Percentiles rank a stretch among this genome's conserved stretches.
Conservation (phyloP, 257 asterid genomes). For the Nicotiana benthamiana region DNA sequence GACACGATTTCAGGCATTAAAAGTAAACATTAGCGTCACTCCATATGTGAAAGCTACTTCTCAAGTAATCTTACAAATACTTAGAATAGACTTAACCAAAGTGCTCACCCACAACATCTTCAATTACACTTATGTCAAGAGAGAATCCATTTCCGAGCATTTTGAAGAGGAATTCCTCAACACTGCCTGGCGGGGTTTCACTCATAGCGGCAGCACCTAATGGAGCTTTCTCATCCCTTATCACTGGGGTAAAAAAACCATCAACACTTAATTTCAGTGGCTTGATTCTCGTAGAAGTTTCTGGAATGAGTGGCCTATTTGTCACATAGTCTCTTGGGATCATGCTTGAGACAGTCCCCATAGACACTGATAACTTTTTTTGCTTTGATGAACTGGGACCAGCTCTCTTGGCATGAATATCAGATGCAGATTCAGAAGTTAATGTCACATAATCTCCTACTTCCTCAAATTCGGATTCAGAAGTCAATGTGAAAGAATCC, state of each 20-base stretch:
- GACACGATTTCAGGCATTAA: not conserved
- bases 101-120: constrained; percentile 59
- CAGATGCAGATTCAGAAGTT: constrained; percentile 27
- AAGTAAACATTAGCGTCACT: not conserved
- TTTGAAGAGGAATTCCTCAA: constrained; percentile 51
- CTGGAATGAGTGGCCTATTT: constrained; percentile 30
- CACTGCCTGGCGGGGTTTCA: constrained; percentile 35
- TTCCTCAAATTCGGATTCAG: constrained; percentile 19
- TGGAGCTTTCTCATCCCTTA: constrained; percentile 49
- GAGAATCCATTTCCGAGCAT: constrained; percentile 78
- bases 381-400: constrained; percentile 22
- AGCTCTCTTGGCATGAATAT: constrained; percentile 14
- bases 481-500: constrained; percentile 13
- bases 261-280: constrained; percentile 44
- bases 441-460: constrained; percentile 8
- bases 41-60: not conserved
- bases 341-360: constrained; percentile 61
- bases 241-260: constrained; percentile 44
- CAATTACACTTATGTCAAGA: constrained; percentile 48
- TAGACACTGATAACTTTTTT: constrained; percentile 43
- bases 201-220: constrained; percentile 12
- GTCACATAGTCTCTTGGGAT: constrained; percentile 50
- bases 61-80: not conserved
- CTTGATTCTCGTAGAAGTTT: constrained; percentile 28
- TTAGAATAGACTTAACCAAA: not conserved